These are phyloP conservation scores for Teratosphaeria viscida DNA, from an alignment of 2,329 filamentous ascomycete genomes.

Conservation along the genomic window DNA sequence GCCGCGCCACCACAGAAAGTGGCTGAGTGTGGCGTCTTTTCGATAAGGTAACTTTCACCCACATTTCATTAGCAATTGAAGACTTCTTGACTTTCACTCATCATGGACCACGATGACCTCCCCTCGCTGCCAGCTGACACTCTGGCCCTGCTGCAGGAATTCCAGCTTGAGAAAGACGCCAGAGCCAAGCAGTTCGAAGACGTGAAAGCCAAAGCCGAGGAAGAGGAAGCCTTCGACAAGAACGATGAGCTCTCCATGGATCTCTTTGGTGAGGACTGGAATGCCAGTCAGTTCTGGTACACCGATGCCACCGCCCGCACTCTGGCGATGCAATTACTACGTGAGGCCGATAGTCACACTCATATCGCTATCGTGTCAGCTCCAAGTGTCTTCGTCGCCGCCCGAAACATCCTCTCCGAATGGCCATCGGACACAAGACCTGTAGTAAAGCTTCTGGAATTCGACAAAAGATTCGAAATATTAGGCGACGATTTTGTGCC, in stretches of 20 bases:
- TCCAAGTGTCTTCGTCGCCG: conserved; percentile 65
- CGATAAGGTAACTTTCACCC: not conserved
- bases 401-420: conserved; percentile 51
- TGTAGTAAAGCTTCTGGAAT: conserved; percentile 58
- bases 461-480: conserved; percentile 61
- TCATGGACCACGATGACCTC: conserved; percentile 9
- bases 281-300: conserved; percentile 73
- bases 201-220: conserved; percentile 52
- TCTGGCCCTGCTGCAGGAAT: conserved; percentile 59
- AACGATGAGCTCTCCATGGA: conserved; percentile 49
- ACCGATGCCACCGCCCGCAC: conserved; percentile 58
- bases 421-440: conserved; percentile 35
- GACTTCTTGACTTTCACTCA: not conserved
- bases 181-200: conserved; percentile 57
- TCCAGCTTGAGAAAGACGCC: conserved; percentile 62
- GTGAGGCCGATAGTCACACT: conserved; percentile 46
- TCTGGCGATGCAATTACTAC: conserved; percentile 55
- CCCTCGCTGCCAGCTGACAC: conserved; percentile 52
- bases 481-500: conserved; percentile 66
- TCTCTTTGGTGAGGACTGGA: conserved; percentile 70
- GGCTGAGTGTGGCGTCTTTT: not conserved
- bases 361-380: conserved; percentile 61
- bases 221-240: conserved; percentile 44
- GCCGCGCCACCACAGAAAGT: no score
- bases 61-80: not conserved